Percentiles rank a stretch among this genome's conserved stretches.
Evolutionary conservation across 148 eudicot genomes (phyloP).

Genomic region (Chenopodium berlandieri): DNA sequence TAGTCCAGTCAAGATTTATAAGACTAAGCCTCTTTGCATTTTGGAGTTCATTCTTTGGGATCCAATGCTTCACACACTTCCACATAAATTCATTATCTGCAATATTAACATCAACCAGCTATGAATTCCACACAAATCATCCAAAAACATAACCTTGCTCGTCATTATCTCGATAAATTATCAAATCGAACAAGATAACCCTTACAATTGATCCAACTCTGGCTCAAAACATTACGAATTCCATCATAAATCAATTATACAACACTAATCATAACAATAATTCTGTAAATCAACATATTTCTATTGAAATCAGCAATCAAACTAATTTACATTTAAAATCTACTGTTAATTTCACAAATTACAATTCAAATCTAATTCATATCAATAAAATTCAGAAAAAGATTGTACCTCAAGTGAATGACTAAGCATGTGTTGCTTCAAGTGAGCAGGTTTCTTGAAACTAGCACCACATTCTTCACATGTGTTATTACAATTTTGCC

Average conservation of each 20-base stretch:
- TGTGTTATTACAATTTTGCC: conserved; percentile 34
- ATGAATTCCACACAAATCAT: background rate
- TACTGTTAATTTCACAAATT: background rate
- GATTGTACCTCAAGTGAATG: conserved; percentile 72
- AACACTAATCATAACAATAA: no score
- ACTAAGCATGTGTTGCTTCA: conserved; percentile 87
- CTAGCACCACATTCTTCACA: conserved; percentile 75
- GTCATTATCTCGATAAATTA: background rate
- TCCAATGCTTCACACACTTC: conserved; percentile 99
- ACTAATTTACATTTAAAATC: no score
- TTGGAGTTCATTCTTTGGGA: conserved; percentile 94
- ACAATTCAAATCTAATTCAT: background rate
- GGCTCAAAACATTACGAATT: no score
- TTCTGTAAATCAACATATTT: no score
- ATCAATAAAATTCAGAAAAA: background rate
- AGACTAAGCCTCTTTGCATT: conserved; percentile 83
- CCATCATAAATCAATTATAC: no score
- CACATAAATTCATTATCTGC: conserved; percentile 40
- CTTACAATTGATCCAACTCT: no score
- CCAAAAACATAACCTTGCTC: background rate
- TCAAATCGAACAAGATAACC: background rate
- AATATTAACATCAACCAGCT: conserved; percentile 20
- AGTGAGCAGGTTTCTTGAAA: conserved; percentile 79
- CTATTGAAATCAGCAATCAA: no score
- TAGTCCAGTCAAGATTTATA: conserved; percentile 82